phyloP scores from a whole-genome alignment of 306 rosid species.

The Potentilla sterilis region DNA sequence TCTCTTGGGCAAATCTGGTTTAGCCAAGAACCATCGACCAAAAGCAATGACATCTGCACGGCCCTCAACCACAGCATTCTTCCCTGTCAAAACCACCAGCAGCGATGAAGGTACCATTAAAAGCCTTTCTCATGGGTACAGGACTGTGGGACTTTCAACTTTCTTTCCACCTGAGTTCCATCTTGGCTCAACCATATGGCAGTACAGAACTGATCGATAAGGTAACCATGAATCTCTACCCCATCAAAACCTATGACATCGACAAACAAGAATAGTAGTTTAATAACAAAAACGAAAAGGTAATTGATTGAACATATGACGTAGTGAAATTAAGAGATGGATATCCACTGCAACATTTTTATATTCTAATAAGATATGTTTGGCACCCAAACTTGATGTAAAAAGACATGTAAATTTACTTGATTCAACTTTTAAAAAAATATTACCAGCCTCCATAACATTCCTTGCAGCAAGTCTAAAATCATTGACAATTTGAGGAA shows the following conservation, averaged over 20 bases:
- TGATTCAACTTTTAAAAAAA: background rate
- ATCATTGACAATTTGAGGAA: constrained; percentile 45
- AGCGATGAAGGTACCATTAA: constrained; percentile 49
- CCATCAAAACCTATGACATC: constrained; percentile 63
- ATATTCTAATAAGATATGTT: background rate
- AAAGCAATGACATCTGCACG: constrained; percentile 41
- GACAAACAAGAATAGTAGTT: background rate
- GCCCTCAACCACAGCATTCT: constrained; percentile 43
- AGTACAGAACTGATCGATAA: constrained; percentile 61
- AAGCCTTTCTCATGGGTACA: constrained; percentile 57
- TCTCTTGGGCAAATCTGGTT: constrained; percentile 71
- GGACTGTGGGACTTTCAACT: constrained; percentile 31
- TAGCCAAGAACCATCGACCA: constrained; percentile 52
- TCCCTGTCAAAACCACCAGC: constrained; percentile 53
- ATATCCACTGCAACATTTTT: background rate
- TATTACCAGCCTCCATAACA: constrained; percentile 64
- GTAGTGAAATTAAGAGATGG: background rate
- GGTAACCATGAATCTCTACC: constrained; percentile 69
- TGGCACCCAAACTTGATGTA: background rate
- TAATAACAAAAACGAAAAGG: background rate
- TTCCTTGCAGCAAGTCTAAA: constrained; percentile 50
- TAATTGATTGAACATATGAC: background rate
- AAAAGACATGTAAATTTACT: background rate
- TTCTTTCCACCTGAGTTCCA: constrained; percentile 21
- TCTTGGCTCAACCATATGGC: constrained; percentile 72